Evolutionary conservation across 306 rosid genomes (phyloP).

Genomic region (Vicia sativa): DNA sequence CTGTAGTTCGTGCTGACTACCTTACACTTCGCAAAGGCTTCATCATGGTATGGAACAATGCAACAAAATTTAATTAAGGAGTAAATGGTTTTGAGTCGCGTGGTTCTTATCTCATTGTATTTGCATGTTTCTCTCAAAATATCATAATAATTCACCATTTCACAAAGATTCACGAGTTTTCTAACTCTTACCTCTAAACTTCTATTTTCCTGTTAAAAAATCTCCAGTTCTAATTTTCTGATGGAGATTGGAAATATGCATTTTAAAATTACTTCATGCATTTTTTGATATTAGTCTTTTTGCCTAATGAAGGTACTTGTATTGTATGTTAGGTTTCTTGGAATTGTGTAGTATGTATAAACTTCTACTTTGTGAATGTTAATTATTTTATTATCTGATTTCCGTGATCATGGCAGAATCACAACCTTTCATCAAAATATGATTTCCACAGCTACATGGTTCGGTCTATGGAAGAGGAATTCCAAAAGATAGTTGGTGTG

Average conservation of each 20-base stretch:
- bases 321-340: conserved; percentile 28
- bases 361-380: conserved; percentile 24
- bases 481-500: conserved; percentile 96
- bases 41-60: conserved; percentile 67
- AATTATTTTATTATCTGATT: conserved; percentile 30
- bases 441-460: conserved; percentile 99
- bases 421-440: conserved; percentile 69
- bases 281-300: conserved; percentile 5
- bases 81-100: conserved; percentile 26
- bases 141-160: conserved; percentile 8
- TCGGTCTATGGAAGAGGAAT: conserved; percentile 98
- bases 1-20: conserved; percentile 87
- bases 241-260: conserved; percentile 17
- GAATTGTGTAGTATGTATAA: conserved; percentile 11
- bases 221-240: conserved; percentile 14
- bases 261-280: background rate
- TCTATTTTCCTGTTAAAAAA: conserved; percentile 6
- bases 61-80: conserved; percentile 11
- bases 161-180: conserved; percentile 4
- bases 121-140: conserved; percentile 1
- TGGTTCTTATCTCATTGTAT: conserved; percentile 27
- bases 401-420: conserved; percentile 73
- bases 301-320: conserved; percentile 24
- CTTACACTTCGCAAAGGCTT: conserved; percentile 92
- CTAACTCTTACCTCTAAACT: conserved; percentile 5